Evolutionary conservation across 805 yeast genomes (phyloP), one percentile per base, ranked within the genome.

Genomic region (Lipomyces lipofer): DNA sequence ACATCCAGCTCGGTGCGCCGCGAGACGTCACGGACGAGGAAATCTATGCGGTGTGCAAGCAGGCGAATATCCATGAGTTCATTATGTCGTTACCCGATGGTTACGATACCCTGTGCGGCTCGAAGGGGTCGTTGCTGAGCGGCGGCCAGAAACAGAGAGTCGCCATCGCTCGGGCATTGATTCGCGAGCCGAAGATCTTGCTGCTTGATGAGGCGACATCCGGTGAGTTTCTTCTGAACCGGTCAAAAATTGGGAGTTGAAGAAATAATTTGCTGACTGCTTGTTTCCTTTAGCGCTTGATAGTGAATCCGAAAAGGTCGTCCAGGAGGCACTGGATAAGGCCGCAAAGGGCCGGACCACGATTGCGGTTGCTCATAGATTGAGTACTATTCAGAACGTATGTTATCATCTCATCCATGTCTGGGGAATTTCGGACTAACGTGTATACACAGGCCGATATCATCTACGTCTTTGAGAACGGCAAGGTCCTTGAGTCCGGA

Each of bases 291-390:
- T n/a, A n/a, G 82, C 82, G 2, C 67, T 78, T 30, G 82, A 78
- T 61, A 72, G 71, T 69, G 80, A 78, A 63, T 85, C 91, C 0
- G 92, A 85, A 68, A 71, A 81, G 7, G 78, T 78, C 66, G 84
- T 85, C 52, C 91, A 85, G 67, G 60, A 70, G 13, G 85, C 89
- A 4, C 81, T 82, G 54, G 73, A 73, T 9, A 71, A 68, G 13
- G 88, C 85, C 62, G 85, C 86, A 60, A 51, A 70, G 10, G 73
- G 80, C 27, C 82, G 90, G 63, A 85, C 91, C 1, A 82, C 86
- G 42, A 70, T 85, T 59, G 85, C 90, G 64, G 84, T 85, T 69
- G 91, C 91, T 12, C 92, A 85, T 68, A 73, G 92, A 64, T 74
- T 86, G 71, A 79, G 78, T 60, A 82, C 87, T 0, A 82, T 83